Conservation (phyloP, 768 basidiomycete species). For the Lentinula raphanica region DNA sequence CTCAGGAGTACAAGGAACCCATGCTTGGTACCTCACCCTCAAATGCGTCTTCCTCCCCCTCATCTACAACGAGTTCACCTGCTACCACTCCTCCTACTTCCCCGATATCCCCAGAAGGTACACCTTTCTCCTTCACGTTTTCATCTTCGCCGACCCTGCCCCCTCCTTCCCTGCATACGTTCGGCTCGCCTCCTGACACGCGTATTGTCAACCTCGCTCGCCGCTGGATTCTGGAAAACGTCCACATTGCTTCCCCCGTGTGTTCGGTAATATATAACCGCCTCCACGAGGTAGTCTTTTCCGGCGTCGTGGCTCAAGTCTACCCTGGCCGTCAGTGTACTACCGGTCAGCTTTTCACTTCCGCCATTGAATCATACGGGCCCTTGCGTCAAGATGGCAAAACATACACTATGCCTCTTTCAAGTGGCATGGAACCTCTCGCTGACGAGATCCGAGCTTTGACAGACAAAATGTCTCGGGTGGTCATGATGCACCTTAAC, state of each 20-base stretch:
- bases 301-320: slow-evolving; percentile 47
- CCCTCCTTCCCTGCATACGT: slow-evolving; percentile 15
- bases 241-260: slow-evolving; percentile 56
- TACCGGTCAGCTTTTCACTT: slow-evolving; percentile 18
- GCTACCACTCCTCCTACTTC: slow-evolving; percentile 2
- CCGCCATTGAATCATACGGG: slow-evolving; percentile 7
- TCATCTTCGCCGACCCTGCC: slow-evolving; percentile 6
- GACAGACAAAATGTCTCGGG: slow-evolving; percentile 64
- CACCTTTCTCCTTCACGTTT: background rate
- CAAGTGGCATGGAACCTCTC: slow-evolving; percentile 69
- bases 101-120: background rate
- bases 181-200: slow-evolving; percentile 39
- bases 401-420: slow-evolving; percentile 13
- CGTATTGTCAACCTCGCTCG: slow-evolving; percentile 55
- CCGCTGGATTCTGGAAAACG: slow-evolving; percentile 67
- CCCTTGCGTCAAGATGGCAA: slow-evolving; percentile 9
- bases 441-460: slow-evolving; percentile 64
- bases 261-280: slow-evolving; percentile 56
- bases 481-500: slow-evolving; percentile 69
- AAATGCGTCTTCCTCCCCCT: background rate
- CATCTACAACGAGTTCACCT: slow-evolving; percentile 4
- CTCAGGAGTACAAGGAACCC: slow-evolving; percentile 37
- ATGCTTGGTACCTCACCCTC: background rate
- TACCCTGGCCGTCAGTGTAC: slow-evolving; percentile 42
- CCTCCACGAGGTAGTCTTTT: slow-evolving; percentile 59